These are phyloP conservation scores for Aspergillus sp. DNA, from an alignment of 2,329 filamentous ascomycete genomes.

Conservation along the genomic window DNA sequence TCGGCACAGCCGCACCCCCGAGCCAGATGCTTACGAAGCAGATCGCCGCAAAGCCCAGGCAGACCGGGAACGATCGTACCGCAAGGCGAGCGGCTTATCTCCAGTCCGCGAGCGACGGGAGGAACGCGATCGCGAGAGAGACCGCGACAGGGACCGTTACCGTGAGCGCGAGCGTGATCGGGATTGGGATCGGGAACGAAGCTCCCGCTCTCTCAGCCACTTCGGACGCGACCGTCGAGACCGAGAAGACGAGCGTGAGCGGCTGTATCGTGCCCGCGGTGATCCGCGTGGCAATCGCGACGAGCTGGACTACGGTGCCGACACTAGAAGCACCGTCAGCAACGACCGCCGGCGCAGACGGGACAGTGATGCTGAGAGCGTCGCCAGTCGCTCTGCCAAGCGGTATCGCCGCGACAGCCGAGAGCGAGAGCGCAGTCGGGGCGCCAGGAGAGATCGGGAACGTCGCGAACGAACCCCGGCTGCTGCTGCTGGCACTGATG, in stretches of 20 bases:
- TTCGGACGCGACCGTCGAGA: constrained; percentile 87
- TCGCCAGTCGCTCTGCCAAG: constrained; percentile 63
- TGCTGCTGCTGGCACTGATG: constrained; percentile 25
- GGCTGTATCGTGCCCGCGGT: constrained; percentile 76
- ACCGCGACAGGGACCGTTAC: constrained; percentile 36
- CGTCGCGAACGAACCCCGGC: constrained; percentile 41
- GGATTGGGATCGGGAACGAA: constrained; percentile 36
- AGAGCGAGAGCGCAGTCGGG: constrained; percentile 36
- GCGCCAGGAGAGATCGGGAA: constrained; percentile 57
- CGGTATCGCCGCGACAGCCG: constrained; percentile 44
- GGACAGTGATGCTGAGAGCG: constrained; percentile 71
- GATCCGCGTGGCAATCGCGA: constrained; percentile 78
- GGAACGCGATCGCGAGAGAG: constrained; percentile 38
- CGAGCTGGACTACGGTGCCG: constrained; percentile 87
- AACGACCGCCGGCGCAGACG: constrained; percentile 72
- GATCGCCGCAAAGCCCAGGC: constrained; percentile 91
- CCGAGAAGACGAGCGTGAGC: constrained; percentile 86
- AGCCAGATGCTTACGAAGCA: constrained; percentile 90
- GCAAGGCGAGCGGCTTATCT: constrained; percentile 69
- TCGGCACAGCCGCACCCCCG: constrained; percentile 80
- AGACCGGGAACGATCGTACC: constrained; percentile 89
- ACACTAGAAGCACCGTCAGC: constrained; percentile 57
- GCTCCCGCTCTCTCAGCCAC: constrained; percentile 31
- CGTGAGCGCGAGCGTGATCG: constrained; percentile 40
- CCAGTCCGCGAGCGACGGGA: constrained; percentile 44